phyloP scores from a whole-genome alignment of 2,329 filamentous ascomycete genomes.

The Incumbomyces delicatus region DNA sequence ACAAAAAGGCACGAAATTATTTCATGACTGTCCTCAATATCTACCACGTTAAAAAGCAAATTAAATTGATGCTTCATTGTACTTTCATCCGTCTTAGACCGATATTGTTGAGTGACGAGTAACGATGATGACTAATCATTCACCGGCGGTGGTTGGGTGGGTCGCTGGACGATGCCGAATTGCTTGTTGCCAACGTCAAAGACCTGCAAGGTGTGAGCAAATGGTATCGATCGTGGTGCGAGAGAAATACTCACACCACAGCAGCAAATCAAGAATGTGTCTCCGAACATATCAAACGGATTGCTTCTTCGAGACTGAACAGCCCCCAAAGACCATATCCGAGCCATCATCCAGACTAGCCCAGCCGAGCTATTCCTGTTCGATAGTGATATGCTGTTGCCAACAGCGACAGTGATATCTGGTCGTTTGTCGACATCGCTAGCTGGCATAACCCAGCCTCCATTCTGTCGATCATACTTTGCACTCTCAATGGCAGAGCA shows the following conservation, averaged over 20 bases:
- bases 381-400: conserved; percentile 49
- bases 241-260: conserved; percentile 45
- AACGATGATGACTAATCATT: neutral
- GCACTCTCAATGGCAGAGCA: conserved; percentile 56
- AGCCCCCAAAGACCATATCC: conserved; percentile 52
- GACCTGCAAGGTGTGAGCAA: conserved; percentile 33
- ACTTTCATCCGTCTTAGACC: no score
- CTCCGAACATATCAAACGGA: conserved; percentile 54
- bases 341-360: conserved; percentile 36
- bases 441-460: conserved; percentile 57
- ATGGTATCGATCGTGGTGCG: conserved; percentile 3
- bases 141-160: conserved; percentile 23
- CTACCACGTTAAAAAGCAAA: no score
- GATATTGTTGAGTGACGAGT: no score
- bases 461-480: conserved; percentile 44
- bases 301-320: conserved; percentile 52
- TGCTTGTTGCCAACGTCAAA: conserved; percentile 54
- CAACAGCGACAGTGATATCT: conserved; percentile 53
- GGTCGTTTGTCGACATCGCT: conserved; percentile 47
- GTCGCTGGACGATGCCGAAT: conserved; percentile 51
- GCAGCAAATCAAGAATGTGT: conserved; percentile 54
- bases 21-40: no score
- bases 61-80: no score
- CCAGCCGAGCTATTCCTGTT: conserved; percentile 55
- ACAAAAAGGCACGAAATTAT: no score